phyloP scores from a whole-genome alignment of 1,284 basidiomycete species.

The Anthracocystis panici-leucophaei region DNA sequence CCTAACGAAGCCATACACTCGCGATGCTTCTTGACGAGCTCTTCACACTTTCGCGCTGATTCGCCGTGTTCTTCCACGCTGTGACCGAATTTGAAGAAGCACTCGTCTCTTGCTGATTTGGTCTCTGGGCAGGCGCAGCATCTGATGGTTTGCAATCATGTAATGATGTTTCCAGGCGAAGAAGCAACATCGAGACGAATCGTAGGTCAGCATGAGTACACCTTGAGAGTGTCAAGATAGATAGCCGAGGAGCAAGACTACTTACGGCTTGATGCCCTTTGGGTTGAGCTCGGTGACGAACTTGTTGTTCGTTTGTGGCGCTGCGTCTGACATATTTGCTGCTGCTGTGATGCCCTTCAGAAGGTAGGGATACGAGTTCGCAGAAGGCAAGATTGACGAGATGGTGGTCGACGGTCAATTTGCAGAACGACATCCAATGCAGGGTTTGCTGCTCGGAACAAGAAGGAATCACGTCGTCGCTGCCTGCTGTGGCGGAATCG shows the following conservation, averaged over 20 bases:
- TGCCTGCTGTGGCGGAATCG: conserved; percentile 30
- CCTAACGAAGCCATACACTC: conserved; percentile 84
- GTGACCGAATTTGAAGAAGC: conserved; percentile 80
- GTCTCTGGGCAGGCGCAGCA: conserved; percentile 97
- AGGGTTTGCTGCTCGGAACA: neutral
- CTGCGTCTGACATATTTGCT: conserved; percentile 32
- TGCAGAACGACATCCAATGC: neutral
- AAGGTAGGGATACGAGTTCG: too few species aligned
- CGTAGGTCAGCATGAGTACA: neutral
- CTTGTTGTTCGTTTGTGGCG: conserved; percentile 49
- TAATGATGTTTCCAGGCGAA: neutral
- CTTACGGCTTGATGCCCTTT: conserved; percentile 88
- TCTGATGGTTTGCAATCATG: conserved; percentile 46
- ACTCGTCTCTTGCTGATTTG: conserved; percentile 89
- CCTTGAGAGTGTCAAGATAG: neutral
- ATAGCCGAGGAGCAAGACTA: conserved; percentile 45
- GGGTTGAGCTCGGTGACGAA: conserved; percentile 77
- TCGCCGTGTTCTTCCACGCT: conserved; percentile 74
- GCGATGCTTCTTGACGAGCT: conserved; percentile 82
- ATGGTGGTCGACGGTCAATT: neutral
- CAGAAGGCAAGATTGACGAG: neutral
- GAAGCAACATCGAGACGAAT: conserved; percentile 55
- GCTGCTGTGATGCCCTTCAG: neutral
- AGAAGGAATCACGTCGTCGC: conserved; percentile 35
- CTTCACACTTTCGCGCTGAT: conserved; percentile 82